A percentile compares a stretch with the other conserved stretches of the same genome.
Conservation (phyloP, 2,329 filamentous ascomycete species). For the Ceratocystis variospora region DNA sequence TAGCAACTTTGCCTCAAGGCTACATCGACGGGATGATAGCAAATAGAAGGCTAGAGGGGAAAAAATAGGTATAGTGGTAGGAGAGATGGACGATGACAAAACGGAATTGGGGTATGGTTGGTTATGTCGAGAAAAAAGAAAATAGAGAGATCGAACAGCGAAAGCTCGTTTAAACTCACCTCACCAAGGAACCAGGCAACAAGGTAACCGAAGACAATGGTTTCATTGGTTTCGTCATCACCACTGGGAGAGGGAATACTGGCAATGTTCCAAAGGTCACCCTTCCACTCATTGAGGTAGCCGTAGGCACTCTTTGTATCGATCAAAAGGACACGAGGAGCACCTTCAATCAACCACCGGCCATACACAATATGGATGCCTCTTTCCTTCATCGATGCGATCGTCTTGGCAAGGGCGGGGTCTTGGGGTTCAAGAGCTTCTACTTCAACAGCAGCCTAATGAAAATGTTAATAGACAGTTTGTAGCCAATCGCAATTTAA, state of each 20-base stretch:
- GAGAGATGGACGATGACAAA: neutral
- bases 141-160: neutral
- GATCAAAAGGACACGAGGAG: conserved; percentile 82
- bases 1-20: neutral
- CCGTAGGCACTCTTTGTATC: conserved; percentile 88
- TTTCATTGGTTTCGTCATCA: conserved; percentile 93
- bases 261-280: conserved; percentile 82
- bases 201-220: conserved; percentile 92
- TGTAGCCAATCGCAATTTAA: neutral
- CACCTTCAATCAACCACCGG: conserved; percentile 93
- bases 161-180: conserved; percentile 38
- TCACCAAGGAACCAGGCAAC: conserved; percentile 98
- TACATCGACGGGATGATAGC: neutral
- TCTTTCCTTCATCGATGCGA: conserved; percentile 82
- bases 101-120: neutral
- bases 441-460: conserved; percentile 87
- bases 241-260: conserved; percentile 85
- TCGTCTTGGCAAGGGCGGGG: conserved; percentile 65
- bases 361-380: conserved; percentile 86
- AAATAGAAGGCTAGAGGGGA: neutral
- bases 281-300: conserved; percentile 92
- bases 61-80: neutral
- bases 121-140: neutral
- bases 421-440: conserved; percentile 79
- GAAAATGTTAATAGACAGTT: conserved; percentile 3